phyloP scores from a whole-genome alignment of 495 filamentous ascomycete species.

The Podospora tetraspora region DNA sequence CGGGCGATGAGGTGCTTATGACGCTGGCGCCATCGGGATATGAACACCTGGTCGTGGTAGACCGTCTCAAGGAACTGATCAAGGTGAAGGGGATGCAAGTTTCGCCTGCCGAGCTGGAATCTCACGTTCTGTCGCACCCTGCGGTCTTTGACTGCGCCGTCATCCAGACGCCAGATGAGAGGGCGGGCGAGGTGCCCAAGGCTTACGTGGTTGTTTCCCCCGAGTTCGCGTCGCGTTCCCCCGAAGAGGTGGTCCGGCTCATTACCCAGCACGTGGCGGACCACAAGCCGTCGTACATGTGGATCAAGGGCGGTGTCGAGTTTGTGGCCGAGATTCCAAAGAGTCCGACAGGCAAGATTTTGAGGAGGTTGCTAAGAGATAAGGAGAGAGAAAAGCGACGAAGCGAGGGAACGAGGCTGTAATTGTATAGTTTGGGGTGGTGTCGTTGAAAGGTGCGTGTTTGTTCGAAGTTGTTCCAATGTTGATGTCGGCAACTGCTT shows the following conservation, averaged over 20 bases:
- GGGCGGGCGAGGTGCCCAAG: conserved; percentile 55
- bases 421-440: background rate
- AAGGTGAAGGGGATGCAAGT: conserved; percentile 70
- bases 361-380: background rate
- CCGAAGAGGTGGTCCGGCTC: conserved; percentile 7
- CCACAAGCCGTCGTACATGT: conserved; percentile 45
- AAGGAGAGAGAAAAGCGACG: background rate
- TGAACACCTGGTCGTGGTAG: conserved; percentile 79
- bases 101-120: conserved; percentile 55
- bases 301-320: background rate
- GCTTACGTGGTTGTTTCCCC: conserved; percentile 51
- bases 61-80: conserved; percentile 90
- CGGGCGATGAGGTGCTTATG: conserved; percentile 79
- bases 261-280: conserved; percentile 17
- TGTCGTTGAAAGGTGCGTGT: no score
- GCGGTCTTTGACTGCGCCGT: conserved; percentile 57
- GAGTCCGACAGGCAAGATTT: background rate
- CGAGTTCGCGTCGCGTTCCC: conserved; percentile 12
- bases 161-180: conserved; percentile 48
- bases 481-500: no score
- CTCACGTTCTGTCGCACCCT: conserved; percentile 52
- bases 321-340: background rate
- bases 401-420: background rate
- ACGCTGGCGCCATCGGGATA: conserved; percentile 55
- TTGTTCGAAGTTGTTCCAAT: no score